Percentiles rank a stretch among this genome's conserved stretches.
These are phyloP conservation scores for Wallacemonas sp. DNA, from an alignment of 208 protist genomes.

Conservation along the genomic window DNA sequence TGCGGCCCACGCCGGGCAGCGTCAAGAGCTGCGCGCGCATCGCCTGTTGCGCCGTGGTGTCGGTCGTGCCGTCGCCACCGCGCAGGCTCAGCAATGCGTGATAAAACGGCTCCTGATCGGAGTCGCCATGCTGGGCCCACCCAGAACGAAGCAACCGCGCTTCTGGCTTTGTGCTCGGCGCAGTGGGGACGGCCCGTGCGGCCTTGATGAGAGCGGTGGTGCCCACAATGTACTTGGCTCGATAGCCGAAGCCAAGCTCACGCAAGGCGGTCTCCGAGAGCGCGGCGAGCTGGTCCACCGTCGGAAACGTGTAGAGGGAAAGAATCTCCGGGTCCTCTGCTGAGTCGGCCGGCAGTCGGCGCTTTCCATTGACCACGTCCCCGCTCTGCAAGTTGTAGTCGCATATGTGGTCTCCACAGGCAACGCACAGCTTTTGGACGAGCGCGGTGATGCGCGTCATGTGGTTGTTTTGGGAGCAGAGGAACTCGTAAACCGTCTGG, in stretches of 20 bases:
- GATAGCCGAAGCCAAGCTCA: slow-evolving; percentile 68
- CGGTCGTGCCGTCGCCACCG: neutral
- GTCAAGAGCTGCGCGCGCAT: slow-evolving; percentile 45
- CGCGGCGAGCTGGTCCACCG: slow-evolving; percentile 36
- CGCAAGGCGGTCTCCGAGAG: slow-evolving; percentile 45
- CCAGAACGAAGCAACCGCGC: neutral
- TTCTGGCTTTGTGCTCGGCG: no score
- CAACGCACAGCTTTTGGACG: slow-evolving; percentile 42
- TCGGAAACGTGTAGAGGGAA: slow-evolving; percentile 52
- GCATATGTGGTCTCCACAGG: slow-evolving; percentile 62
- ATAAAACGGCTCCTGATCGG: slow-evolving; percentile 42
- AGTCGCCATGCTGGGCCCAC: slow-evolving; percentile 7
- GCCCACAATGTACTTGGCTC: slow-evolving; percentile 67
- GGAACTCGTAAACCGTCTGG: slow-evolving; percentile 71
- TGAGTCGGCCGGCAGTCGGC: no score
- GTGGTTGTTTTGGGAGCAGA: slow-evolving; percentile 89
- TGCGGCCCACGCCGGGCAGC: slow-evolving; percentile 77
- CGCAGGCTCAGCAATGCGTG: neutral
- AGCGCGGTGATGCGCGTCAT: slow-evolving; percentile 71
- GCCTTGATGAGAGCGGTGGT: slow-evolving; percentile 26
- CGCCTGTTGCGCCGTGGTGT: neutral
- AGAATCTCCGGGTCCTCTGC: slow-evolving; percentile 28
- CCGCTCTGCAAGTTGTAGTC: slow-evolving; percentile 40
- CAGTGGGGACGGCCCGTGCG: slow-evolving; percentile 13
- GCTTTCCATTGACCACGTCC: no score